phyloP scores from a whole-genome alignment of 163 green algal genomes.

The Chloromonas sp. region DNA sequence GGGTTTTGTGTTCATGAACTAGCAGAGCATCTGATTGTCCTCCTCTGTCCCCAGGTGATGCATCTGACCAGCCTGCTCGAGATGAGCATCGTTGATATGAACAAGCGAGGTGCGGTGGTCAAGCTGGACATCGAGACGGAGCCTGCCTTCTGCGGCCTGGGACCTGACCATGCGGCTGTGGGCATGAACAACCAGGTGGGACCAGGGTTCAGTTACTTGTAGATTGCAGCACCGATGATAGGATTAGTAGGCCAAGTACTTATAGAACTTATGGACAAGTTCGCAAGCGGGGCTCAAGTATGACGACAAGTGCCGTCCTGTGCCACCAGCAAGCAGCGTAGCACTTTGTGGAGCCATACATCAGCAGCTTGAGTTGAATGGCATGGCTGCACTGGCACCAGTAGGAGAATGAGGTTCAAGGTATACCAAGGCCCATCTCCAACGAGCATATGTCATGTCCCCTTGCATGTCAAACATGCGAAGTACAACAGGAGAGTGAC shows the following conservation, averaged over 20 bases:
- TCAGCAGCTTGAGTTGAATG: too few species aligned
- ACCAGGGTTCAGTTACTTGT: not conserved
- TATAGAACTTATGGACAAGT: too few species aligned
- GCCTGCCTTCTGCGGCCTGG: conserved; percentile 56
- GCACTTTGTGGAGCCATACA: too few species aligned
- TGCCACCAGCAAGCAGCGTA: not conserved
- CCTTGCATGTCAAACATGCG: too few species aligned
- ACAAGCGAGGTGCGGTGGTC: conserved; percentile 6
- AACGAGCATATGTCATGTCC: too few species aligned
- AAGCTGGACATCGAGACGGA: conserved; percentile 54
- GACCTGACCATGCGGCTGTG: conserved; percentile 55
- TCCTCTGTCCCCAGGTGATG: conserved; percentile 17
- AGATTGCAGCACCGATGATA: too few species aligned
- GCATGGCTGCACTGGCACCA: not conserved
- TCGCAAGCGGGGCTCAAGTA: not conserved
- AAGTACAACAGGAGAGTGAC: too few species aligned
- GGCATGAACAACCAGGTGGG: conserved; percentile 75
- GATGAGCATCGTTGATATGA: conserved; percentile 51
- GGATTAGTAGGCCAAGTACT: too few species aligned
- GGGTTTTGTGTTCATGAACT: too few species aligned
- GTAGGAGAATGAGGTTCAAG: not conserved
- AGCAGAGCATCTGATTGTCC: too few species aligned
- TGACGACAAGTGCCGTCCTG: not conserved
- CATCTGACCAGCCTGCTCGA: conserved; percentile 61
- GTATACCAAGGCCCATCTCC: too few species aligned